Evolutionary conservation across 148 eudicot species (phyloP), one percentile per base, ranked within the genome.

Genomic region (Diospyros kaki): DNA sequence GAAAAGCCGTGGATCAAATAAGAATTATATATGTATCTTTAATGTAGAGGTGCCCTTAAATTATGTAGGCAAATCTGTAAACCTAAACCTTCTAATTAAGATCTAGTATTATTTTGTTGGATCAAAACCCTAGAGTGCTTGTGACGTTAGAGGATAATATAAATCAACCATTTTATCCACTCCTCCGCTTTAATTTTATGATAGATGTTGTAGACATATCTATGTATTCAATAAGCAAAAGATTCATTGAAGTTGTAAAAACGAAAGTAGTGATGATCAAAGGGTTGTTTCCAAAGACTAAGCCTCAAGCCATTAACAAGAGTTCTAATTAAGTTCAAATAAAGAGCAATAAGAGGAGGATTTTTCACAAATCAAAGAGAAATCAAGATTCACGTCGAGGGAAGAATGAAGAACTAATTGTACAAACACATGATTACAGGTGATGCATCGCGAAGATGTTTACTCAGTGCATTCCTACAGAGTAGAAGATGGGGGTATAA

Each of bases 311-410:
- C 66, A 63, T 63, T 41, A 63, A 40, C 44, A 63, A 28, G 1
- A 12, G 28, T 13, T 46, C 46, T 48, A 28, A 28, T 28, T 15
- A 28, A 48, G 55, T 55, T 40, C 38, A 55, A 54, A 14, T 41
- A 72, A 64, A 73, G 41, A 51, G 14, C 75, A 61, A 60, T 44
- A 73, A 63, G 40, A n/a, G 41, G 14, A 9, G 3, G 64, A 60
- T 60, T 70, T 68, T 70, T 70, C 60, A 70, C 48, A 70, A 39
- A 53, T 53, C 48, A 39, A 70, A 45, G 7, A 46, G 54, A 46
- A 17, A 70, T n/a, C 18, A 43, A 38, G 54, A 12, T 7, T 55
- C 14, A 70, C 9, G 55, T 54, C 48, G 50, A 73, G 28, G 61
- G 50, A 17, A 60, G 51, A 62, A 73, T 9, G 11, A 58, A 45